Evolutionary conservation across 768 basidiomycete genomes (phyloP).

Genomic region (Sporobolomyces phaffii): DNA sequence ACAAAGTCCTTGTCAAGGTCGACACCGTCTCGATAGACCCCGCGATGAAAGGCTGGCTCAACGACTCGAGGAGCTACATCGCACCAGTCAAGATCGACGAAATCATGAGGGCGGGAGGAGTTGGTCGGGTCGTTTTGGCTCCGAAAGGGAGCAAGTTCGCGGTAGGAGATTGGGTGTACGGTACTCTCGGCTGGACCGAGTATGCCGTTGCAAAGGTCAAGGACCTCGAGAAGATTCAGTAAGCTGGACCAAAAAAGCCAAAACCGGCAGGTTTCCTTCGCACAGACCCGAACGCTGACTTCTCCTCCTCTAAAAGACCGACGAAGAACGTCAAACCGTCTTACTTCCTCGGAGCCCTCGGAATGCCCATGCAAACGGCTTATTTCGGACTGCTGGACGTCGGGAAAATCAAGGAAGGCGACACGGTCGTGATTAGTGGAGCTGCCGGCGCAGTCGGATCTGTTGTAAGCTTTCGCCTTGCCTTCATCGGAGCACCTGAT

Average conservation of each 20-base stretch:
- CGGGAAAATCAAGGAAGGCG: constrained; percentile 71
- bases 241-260: constrained; percentile 38
- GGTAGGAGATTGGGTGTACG: constrained; percentile 65
- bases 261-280: too few relatives aligned
- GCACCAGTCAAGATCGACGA: constrained; percentile 64
- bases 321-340: constrained; percentile 14
- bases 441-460: constrained; percentile 89
- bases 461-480: constrained; percentile 47
- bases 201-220: constrained; percentile 58
- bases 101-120: constrained; percentile 47
- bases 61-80: constrained; percentile 64
- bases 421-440: constrained; percentile 77
- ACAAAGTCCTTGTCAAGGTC: constrained; percentile 63
- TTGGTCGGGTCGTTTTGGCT: constrained; percentile 56
- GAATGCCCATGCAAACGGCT: constrained; percentile 58
- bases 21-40: constrained; percentile 78
- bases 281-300: too few relatives aligned
- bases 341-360: constrained; percentile 72
- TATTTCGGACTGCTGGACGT: constrained; percentile 87
- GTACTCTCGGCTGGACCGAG: constrained; percentile 67
- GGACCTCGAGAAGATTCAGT: constrained; percentile 56
- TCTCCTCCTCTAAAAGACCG: neutral
- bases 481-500: too few relatives aligned
- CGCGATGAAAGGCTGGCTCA: constrained; percentile 75
- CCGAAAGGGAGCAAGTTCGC: constrained; percentile 53